These are phyloP conservation scores for Coemansia pectinata DNA, from an alignment of 192 early-diverging fungal species.

Conservation along the genomic window DNA sequence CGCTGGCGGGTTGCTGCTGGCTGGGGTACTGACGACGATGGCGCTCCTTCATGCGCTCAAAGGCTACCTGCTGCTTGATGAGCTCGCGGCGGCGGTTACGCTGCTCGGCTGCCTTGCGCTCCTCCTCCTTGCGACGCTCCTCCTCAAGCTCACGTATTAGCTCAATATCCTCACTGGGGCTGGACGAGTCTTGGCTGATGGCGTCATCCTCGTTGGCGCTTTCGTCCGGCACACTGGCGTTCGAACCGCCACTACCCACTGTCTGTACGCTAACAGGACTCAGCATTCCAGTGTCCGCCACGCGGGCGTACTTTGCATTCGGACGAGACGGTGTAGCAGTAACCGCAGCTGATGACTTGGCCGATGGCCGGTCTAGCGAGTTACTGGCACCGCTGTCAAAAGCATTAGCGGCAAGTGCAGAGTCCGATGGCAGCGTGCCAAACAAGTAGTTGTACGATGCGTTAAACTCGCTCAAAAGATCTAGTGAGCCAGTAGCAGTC, in stretches of 20 bases:
- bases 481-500: not conserved
- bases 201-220: slow-evolving; percentile 12
- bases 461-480: slow-evolving; percentile 47
- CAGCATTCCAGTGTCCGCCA: slow-evolving; percentile 15
- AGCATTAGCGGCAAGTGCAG: not conserved
- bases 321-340: not conserved
- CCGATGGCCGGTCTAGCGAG: not conserved
- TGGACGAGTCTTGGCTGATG: not conserved
- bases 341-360: not conserved
- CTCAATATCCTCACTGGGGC: not conserved
- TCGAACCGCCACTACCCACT: slow-evolving; percentile 5
- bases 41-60: slow-evolving; percentile 58
- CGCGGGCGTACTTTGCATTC: not conserved
- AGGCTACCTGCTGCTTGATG: slow-evolving; percentile 55
- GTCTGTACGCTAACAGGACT: slow-evolving; percentile 30
- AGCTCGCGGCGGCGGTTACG: slow-evolving; percentile 51
- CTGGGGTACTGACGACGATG: slow-evolving; percentile 42
- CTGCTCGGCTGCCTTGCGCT: slow-evolving; percentile 46
- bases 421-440: slow-evolving; percentile 30
- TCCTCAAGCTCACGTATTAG: slow-evolving; percentile 23
- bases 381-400: not conserved
- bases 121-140: slow-evolving; percentile 51
- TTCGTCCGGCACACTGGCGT: slow-evolving; percentile 3
- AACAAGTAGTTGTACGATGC: slow-evolving; percentile 48
- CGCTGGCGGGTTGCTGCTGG: slow-evolving; percentile 14